Evolutionary conservation across 768 basidiomycete genomes (phyloP), one percentile per base, ranked within the genome.

Genomic region (Leccinum barrowsii): DNA sequence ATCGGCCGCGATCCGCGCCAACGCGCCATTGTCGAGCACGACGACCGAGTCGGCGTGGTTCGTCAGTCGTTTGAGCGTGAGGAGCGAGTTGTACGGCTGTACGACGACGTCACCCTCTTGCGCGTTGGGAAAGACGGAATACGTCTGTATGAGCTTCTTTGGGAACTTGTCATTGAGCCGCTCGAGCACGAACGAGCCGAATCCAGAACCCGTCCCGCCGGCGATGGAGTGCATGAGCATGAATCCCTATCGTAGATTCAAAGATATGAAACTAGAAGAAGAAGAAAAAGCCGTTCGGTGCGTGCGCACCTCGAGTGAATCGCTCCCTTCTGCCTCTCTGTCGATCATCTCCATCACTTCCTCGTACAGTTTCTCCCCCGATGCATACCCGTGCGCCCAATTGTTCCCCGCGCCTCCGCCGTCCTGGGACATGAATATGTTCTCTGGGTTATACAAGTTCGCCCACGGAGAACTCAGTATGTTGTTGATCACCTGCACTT

Each of bases 321-420:
- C 96, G 70, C 93, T 96, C 15, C 96, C 95, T 72, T 99, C 96
- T 7, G 95, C 95, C 75, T 98, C 96, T 22, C 96, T 83, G 71
- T 98, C 96, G 56, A 99, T 85, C 94, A 99, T 98, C 73, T 99
- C 96, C 86, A 98, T 94, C 58, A 98, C 84, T 63, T 98, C 96
- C 67, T 98, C 95, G 70, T 96, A 97, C 61, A 94, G 82, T 59
- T 82, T 80, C 75, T 98, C 96, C 55, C 95, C 97, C 5, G 89
- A 83, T 7, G 87, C 81, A 69, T 95, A 95, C 13, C 96, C 96
- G 65, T 94, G 92, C 0, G 96, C 96, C 93, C 96, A 98, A 70
- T 98, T 98, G 68, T 99, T 99, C 17, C 97, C 97, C 12, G 97
- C 97, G 34, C 97, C 97, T n/a, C 97, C 95, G 5, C 97, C 97